phyloP scores from a whole-genome alignment of 2,329 filamentous ascomycete species.

The Rutstroemia sp. region DNA sequence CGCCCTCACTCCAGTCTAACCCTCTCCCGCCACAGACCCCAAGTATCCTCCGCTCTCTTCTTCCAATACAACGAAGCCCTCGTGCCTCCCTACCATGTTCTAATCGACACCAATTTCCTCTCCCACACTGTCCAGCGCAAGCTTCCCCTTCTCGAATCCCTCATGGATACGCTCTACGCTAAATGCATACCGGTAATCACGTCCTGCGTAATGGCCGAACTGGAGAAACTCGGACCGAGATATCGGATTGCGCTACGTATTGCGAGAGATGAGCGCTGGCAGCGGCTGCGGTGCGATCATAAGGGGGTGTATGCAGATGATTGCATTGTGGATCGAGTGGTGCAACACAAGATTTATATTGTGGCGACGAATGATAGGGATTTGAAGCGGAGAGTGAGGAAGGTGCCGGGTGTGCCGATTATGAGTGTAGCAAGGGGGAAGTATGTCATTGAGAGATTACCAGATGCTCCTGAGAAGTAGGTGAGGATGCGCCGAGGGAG shows the following conservation, averaged over 20 bases:
- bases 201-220: conserved; percentile 71
- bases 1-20: background rate
- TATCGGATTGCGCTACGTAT: conserved; percentile 82
- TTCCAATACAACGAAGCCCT: conserved; percentile 84
- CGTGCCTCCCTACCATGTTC: conserved; percentile 65
- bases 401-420: conserved; percentile 63
- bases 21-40: conserved; percentile 42
- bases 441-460: conserved; percentile 88
- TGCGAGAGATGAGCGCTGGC: conserved; percentile 83
- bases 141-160: conserved; percentile 74
- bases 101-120: conserved; percentile 82
- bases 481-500: background rate
- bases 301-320: conserved; percentile 85
- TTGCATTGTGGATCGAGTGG: conserved; percentile 67
- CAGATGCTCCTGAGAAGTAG: conserved; percentile 63
- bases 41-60: conserved; percentile 78
- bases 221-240: conserved; percentile 83
- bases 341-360: conserved; percentile 70
- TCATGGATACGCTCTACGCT: conserved; percentile 92
- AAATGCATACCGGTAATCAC: conserved; percentile 88
- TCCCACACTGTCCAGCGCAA: conserved; percentile 88
- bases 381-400: conserved; percentile 64
- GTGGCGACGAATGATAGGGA: conserved; percentile 73
- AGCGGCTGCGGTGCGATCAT: conserved; percentile 81
- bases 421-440: conserved; percentile 82